phyloP scores from a whole-genome alignment of 768 basidiomycete genomes.

The Lactarius psammicola region DNA sequence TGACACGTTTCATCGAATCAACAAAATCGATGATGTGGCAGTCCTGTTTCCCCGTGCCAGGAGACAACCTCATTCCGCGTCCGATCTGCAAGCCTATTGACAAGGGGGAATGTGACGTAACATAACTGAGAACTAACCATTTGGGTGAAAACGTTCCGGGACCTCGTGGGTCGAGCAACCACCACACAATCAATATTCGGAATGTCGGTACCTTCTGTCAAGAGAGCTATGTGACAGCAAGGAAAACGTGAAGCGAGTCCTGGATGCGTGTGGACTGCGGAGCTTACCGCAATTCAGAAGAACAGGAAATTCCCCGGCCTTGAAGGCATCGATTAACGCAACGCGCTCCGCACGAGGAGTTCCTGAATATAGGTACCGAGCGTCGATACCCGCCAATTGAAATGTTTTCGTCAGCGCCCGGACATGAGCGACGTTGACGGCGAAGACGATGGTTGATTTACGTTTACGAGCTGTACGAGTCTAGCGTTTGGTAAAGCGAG shows the following conservation, averaged over 20 bases:
- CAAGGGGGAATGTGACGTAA: neutral
- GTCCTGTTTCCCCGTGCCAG: slow-evolving; percentile 73
- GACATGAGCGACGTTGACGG: slow-evolving; percentile 82
- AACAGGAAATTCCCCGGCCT: slow-evolving; percentile 72
- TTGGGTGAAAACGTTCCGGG: slow-evolving; percentile 85
- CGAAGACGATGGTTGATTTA: slow-evolving; percentile 91
- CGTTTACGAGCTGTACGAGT: slow-evolving; percentile 46
- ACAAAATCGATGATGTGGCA: slow-evolving; percentile 93
- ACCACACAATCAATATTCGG: slow-evolving; percentile 92
- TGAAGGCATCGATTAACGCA: slow-evolving; percentile 64
- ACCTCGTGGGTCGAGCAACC: slow-evolving; percentile 84
- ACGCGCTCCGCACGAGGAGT: slow-evolving; percentile 66
- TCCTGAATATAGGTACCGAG: slow-evolving; percentile 70
- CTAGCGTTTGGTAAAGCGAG: slow-evolving; percentile 13
- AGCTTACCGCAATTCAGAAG: slow-evolving; percentile 81
- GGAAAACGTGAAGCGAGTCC: slow-evolving; percentile 2
- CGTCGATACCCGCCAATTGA: slow-evolving; percentile 74
- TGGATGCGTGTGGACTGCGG: neutral
- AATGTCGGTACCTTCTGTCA: slow-evolving; percentile 94
- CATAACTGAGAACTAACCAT: slow-evolving; percentile 57
- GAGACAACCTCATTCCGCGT: slow-evolving; percentile 85
- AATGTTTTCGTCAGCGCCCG: slow-evolving; percentile 69
- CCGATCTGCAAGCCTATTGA: slow-evolving; percentile 64
- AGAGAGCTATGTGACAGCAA: slow-evolving; percentile 52
- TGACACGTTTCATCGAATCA: slow-evolving; percentile 64